phyloP scores from a whole-genome alignment of 2,329 filamentous ascomycete species.

The Lachnellula occidentalis region DNA sequence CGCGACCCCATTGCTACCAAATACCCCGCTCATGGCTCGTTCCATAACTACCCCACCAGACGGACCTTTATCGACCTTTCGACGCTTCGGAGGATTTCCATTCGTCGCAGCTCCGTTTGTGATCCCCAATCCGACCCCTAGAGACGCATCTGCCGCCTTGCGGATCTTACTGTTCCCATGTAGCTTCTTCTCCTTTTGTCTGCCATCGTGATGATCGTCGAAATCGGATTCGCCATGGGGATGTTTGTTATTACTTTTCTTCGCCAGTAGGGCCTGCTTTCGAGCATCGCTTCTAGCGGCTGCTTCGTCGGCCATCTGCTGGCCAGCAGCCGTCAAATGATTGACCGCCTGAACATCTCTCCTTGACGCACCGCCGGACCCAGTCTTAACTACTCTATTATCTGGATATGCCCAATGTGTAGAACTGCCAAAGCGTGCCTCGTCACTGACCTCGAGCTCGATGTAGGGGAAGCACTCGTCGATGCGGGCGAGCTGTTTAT shows the following conservation, averaged over 20 bases:
- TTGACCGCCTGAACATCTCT: slow-evolving; percentile 74
- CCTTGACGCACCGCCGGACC: slow-evolving; percentile 66
- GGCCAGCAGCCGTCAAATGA: slow-evolving; percentile 61
- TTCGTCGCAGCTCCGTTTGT: slow-evolving; percentile 48
- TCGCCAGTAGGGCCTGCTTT: slow-evolving; percentile 74
- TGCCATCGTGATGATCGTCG: slow-evolving; percentile 56
- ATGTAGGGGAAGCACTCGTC: slow-evolving; percentile 84
- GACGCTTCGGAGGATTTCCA: slow-evolving; percentile 60
- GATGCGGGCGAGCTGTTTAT: slow-evolving; percentile 77
- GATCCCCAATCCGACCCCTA: slow-evolving; percentile 59
- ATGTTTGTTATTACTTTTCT: slow-evolving; percentile 51
- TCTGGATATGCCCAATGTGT: slow-evolving; percentile 95
- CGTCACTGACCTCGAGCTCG: slow-evolving; percentile 84
- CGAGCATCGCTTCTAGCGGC: slow-evolving; percentile 78
- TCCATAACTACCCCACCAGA: slow-evolving; percentile 53
- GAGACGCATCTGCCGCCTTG: slow-evolving; percentile 50
- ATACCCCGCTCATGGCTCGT: slow-evolving; percentile 58
- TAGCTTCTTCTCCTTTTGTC: slow-evolving; percentile 55
- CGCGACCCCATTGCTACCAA: slow-evolving; percentile 40
- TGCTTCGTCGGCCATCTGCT: slow-evolving; percentile 75
- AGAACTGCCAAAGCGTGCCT: slow-evolving; percentile 85
- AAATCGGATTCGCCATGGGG: slow-evolving; percentile 73
- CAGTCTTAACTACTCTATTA: slow-evolving; percentile 61
- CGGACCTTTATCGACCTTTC: slow-evolving; percentile 69
- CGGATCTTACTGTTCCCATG: slow-evolving; percentile 56